Percentiles rank a stretch among this genome's conserved stretches.
Conservation (phyloP, 2,329 filamentous ascomycete genomes). For the Phaeomoniella chlamydospora region DNA sequence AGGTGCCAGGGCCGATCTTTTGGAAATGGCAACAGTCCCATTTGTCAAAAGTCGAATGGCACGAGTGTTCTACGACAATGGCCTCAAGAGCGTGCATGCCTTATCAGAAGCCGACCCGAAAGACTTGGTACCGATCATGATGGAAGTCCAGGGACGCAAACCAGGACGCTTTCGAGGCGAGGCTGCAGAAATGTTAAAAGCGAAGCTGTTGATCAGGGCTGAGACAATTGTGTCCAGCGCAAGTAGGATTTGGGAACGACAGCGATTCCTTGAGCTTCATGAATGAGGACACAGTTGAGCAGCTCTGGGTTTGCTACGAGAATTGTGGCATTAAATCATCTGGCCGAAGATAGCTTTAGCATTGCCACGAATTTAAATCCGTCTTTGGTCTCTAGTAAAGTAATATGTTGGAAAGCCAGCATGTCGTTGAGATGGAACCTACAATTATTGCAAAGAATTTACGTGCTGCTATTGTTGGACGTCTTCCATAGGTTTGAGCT, state of each 20-base stretch:
- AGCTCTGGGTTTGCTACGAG: too few relatives aligned
- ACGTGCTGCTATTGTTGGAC: too few relatives aligned
- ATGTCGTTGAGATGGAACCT: too few relatives aligned
- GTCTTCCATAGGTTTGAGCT: too few relatives aligned
- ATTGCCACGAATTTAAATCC: too few relatives aligned
- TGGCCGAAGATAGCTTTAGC: too few relatives aligned
- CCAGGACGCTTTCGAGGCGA: slow-evolving; percentile 35
- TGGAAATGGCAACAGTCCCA: slow-evolving; percentile 56
- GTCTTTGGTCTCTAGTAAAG: too few relatives aligned
- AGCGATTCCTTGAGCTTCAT: slow-evolving; percentile 20
- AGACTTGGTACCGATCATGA: slow-evolving; percentile 56
- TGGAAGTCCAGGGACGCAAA: slow-evolving; percentile 36
- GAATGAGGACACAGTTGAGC: too few relatives aligned
- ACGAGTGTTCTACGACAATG: slow-evolving; percentile 61
- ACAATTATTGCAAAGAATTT: too few relatives aligned
- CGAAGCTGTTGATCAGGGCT: slow-evolving; percentile 53
- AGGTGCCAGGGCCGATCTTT: slow-evolving; percentile 54
- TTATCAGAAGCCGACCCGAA: slow-evolving; percentile 55
- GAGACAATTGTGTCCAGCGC: slow-evolving; percentile 54
- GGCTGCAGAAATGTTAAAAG: slow-evolving; percentile 45
- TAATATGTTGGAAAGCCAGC: too few relatives aligned
- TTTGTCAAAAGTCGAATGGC: slow-evolving; percentile 68
- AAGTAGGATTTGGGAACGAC: slow-evolving; percentile 47
- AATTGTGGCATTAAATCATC: too few relatives aligned
- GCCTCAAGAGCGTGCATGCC: slow-evolving; percentile 52